Evolutionary conservation across 257 asterid genomes (phyloP).

Genomic region (Penstemon davidsonii): DNA sequence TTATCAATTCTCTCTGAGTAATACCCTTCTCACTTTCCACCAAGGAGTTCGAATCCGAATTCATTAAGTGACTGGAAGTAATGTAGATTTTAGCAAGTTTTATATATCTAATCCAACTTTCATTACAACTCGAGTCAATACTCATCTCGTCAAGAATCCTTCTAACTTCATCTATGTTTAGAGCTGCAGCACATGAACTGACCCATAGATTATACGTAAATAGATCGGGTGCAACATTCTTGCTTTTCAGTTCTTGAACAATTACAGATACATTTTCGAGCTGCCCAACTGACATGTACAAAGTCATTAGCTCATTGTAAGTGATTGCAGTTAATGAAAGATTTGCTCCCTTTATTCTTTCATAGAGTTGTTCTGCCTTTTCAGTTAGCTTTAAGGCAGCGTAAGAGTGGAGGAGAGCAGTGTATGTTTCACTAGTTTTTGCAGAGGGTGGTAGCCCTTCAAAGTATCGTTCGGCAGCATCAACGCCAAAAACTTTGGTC

Average conservation of each 20-base stretch:
- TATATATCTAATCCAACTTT: slow-evolving; percentile 64
- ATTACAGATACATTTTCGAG: slow-evolving; percentile 65
- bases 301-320: slow-evolving; percentile 88
- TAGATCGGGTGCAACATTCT: slow-evolving; percentile 60
- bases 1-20: slow-evolving; percentile 79
- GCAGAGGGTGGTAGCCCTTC: slow-evolving; percentile 62
- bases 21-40: slow-evolving; percentile 67
- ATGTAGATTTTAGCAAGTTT: slow-evolving; percentile 69
- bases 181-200: slow-evolving; percentile 81
- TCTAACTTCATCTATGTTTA: slow-evolving; percentile 61
- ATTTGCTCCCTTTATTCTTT: slow-evolving; percentile 57
- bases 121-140: slow-evolving; percentile 44
- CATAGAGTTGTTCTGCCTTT: slow-evolving; percentile 71
- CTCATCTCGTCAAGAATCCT: slow-evolving; percentile 66
- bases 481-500: slow-evolving; percentile 88
- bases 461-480: slow-evolving; percentile 91
- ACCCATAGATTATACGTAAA: slow-evolving; percentile 83
- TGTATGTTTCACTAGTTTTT: slow-evolving; percentile 81
- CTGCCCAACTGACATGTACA: slow-evolving; percentile 81
- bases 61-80: slow-evolving; percentile 50
- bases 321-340: slow-evolving; percentile 68
- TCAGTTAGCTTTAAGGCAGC: slow-evolving; percentile 63
- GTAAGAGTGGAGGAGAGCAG: slow-evolving; percentile 90
- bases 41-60: slow-evolving; percentile 46
- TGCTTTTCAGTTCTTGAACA: slow-evolving; percentile 62